phyloP scores from a whole-genome alignment of 2,329 filamentous ascomycete species.

The Exophiala xenobiotica region DNA sequence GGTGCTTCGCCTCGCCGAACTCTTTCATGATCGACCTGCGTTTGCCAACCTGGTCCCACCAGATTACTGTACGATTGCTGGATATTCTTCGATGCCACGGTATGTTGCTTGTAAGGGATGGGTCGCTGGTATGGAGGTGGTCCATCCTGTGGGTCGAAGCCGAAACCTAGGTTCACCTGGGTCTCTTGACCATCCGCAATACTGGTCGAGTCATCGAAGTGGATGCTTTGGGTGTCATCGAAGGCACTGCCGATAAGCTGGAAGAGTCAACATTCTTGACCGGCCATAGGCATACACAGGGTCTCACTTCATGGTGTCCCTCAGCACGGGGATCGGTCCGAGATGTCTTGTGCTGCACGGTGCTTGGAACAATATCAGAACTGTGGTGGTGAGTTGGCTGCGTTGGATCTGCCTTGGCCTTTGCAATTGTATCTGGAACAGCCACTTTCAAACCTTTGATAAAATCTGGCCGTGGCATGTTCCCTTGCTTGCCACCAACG shows the following conservation, averaged over 20 bases:
- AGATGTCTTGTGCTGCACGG: background rate
- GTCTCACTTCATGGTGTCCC: no score
- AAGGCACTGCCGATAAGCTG: conserved; percentile 12
- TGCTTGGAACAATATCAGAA: background rate
- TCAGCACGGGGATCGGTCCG: background rate
- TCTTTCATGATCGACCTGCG: conserved; percentile 16
- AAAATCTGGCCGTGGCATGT: conserved; percentile 6
- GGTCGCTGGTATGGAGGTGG: background rate
- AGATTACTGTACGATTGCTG: no score
- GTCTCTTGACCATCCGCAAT: conserved; percentile 10
- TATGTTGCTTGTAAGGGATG: background rate
- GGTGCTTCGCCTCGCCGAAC: conserved; percentile 9
- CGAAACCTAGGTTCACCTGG: background rate
- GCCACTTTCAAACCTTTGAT: conserved; percentile 13
- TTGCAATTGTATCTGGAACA: conserved; percentile 17
- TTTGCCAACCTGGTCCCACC: conserved; percentile 7
- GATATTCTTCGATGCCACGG: no score
- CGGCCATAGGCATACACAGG: no score
- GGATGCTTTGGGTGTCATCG: conserved; percentile 27
- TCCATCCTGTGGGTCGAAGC: background rate
- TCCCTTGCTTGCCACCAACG: no score
- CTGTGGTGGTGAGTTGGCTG: background rate
- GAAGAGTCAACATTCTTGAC: conserved; percentile 6
- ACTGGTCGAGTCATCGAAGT: conserved; percentile 24
- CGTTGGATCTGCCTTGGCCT: conserved; percentile 2